Base-by-base conservation (phyloP, 352 stramenopile genomes). In the Peronosclerospora sorghi region DNA sequence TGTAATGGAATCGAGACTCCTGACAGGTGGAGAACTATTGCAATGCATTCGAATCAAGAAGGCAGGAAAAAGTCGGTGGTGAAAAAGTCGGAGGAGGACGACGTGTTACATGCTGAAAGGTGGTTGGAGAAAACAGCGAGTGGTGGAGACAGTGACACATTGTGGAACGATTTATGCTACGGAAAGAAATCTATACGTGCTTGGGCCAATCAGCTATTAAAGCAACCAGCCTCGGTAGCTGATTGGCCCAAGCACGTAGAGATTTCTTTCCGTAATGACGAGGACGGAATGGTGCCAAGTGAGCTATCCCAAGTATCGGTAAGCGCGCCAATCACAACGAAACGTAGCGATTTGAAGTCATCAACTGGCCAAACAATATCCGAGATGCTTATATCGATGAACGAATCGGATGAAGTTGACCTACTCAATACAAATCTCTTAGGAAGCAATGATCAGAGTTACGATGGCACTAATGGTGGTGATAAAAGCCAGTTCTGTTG, bases 161-260 rank as follows among this genome's bases (percentile, higher is more conserved):
- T 67, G 3, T 77, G 66, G 66, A 52, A 72, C 29, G 51, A 70
- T 44, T 60, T 72, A 21, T 52, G 68, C 41, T 56, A 65, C 10
- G 50, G 56, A 4, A 53, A 50, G 6, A 73, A 59, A 41, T 44
- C 48, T 19, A 32, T 57, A 19, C 29, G 35, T 19, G 38, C 45
- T 8, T 53, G 43, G 27, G 44, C 17, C n/a, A 53, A 58, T 6
- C 47, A 58, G 12, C 32, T 52, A 21, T 24, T 40, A 1, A 32
- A 51, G 28, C 38, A 54, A 23, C 46, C 56, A 1, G 17, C 46
- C 56, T 10, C 26, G 10, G 42, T 52, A 7, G 37, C 47, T 32
- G 60, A 65, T 30, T 65, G 51, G 6, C 26, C 26, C 6, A 30
- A 10, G 6, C 6, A 30, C 26, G n/a, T n/a, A n/a, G n/a, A 30